Evolutionary conservation across 2,329 filamentous ascomycete genomes (phyloP), one percentile per base, ranked within the genome.

Genomic region (Calonectria naviculata): DNA sequence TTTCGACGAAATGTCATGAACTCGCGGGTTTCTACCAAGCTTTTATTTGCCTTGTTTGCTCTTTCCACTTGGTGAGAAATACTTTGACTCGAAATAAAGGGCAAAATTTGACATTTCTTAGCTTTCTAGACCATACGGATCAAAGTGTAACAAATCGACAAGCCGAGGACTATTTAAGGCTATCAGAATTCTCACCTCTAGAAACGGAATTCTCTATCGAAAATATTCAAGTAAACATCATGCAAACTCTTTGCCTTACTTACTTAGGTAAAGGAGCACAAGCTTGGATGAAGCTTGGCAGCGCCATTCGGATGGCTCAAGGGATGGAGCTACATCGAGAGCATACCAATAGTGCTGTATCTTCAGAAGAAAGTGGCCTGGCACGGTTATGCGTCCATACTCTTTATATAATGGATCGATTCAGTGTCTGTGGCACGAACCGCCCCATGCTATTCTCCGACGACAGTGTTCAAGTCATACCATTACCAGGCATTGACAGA

Each of bases 221-320:
- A 12, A 46, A 13, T 12, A 67, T 68, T 4, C 68, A 71, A 26
- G 21, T 62, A 21, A 26, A 15, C 4, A 71, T 68, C 19, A 29
- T 73, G 62, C 68, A 73, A 63, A 38, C 61, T 2, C n/a, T 73
- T 6, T 71, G 68, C 24, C 41, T 66, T 0, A 12, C 68, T 15
- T 63, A 29, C 4, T 26, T 73, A 13, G 71, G 71, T 3, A 65
- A 56, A 7, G 68, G 71, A 10, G 21, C 65, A 15, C 61, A 56
- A 21, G 71, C 65, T 13, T 73, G 71, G 71, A 71, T 73, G 54
- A 73, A 71, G 26, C 36, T 73, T 13, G 71, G 71, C 24, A 31
- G 54, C 8, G 71, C 71, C 5, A 71, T 73, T 13, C 71, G 71
- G 10, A 71, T 73, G 49, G 62, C 49, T 9, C 71, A 73, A 42